Conservation (phyloP, 768 basidiomycete genomes). For the Leccinum broughii region DNA sequence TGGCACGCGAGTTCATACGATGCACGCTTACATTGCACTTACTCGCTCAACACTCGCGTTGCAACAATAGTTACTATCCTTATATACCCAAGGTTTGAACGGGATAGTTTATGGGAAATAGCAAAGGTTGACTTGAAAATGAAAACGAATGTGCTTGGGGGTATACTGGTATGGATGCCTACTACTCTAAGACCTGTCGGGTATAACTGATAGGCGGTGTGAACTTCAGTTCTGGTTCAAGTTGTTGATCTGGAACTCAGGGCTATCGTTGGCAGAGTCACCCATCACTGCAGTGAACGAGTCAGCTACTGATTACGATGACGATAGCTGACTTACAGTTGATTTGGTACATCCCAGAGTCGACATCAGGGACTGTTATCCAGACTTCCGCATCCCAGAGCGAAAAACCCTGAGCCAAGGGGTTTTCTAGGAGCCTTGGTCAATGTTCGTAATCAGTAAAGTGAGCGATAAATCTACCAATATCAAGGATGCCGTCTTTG, state of each 20-base stretch:
- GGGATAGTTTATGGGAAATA: not conserved
- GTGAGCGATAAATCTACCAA: constrained; percentile 22
- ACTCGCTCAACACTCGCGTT: too few species aligned
- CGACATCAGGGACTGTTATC: constrained; percentile 33
- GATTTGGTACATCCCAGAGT: constrained; percentile 33
- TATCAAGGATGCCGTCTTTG: constrained; percentile 18
- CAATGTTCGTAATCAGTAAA: constrained; percentile 1
- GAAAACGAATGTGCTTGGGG: not conserved
- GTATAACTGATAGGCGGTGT: not conserved
- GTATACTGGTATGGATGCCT: not conserved
- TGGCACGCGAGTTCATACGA: too few species aligned
- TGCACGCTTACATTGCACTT: too few species aligned
- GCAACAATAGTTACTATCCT: not conserved
- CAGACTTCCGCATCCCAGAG: constrained; percentile 28
- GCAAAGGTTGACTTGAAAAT: not conserved
- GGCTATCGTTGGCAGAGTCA: constrained; percentile 34
- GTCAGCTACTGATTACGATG: constrained; percentile 2
- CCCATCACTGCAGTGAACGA: constrained; percentile 30
- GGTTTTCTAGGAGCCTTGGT: constrained; percentile 19
- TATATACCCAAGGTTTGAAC: not conserved
- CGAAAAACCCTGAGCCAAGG: constrained; percentile 29
- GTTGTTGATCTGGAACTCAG: constrained; percentile 25
- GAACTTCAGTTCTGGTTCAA: not conserved
- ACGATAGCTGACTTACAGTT: constrained; percentile 26
- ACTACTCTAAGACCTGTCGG: not conserved